Conservation (phyloP, 345 rosid genomes). For the Pugionium cornutum region DNA sequence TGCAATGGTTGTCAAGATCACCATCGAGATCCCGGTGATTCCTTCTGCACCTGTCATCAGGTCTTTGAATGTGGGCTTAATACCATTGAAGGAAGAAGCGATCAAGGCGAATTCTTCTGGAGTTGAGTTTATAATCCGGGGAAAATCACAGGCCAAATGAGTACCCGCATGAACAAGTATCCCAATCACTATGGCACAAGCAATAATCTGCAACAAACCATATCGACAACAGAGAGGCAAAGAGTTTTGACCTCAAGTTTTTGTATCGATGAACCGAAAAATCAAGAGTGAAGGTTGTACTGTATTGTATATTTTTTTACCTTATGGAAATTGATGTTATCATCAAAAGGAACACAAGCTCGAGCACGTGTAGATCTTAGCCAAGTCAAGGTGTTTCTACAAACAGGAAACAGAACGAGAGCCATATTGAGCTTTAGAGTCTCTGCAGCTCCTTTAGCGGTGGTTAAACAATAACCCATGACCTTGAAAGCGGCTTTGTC, state of each 20-base stretch:
- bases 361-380: conserved; percentile 79
- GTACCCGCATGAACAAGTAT: conserved; percentile 68
- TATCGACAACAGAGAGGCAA: conserved; percentile 10
- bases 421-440: conserved; percentile 98
- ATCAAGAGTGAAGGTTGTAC: neutral
- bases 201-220: conserved; percentile 57
- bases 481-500: conserved; percentile 72
- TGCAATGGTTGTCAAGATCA: conserved; percentile 58
- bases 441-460: conserved; percentile 98
- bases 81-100: conserved; percentile 52
- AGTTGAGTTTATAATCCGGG: conserved; percentile 58
- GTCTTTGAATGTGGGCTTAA: conserved; percentile 64
- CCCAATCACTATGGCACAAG: conserved; percentile 68
- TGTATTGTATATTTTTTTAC: conserved; percentile 34
- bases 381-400: conserved; percentile 93
- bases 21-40: conserved; percentile 76
- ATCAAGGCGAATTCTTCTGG: conserved; percentile 64
- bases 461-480: conserved; percentile 80
- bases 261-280: neutral
- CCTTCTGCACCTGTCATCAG: conserved; percentile 72
- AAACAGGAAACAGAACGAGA: conserved; percentile 84
- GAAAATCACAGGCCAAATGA: conserved; percentile 84
- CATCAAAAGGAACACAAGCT: conserved; percentile 70
- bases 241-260: neutral
- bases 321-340: conserved; percentile 92